These are phyloP conservation scores for Phytophthora ramorum DNA, from an alignment of 352 stramenopile species.

Conservation along the genomic window DNA sequence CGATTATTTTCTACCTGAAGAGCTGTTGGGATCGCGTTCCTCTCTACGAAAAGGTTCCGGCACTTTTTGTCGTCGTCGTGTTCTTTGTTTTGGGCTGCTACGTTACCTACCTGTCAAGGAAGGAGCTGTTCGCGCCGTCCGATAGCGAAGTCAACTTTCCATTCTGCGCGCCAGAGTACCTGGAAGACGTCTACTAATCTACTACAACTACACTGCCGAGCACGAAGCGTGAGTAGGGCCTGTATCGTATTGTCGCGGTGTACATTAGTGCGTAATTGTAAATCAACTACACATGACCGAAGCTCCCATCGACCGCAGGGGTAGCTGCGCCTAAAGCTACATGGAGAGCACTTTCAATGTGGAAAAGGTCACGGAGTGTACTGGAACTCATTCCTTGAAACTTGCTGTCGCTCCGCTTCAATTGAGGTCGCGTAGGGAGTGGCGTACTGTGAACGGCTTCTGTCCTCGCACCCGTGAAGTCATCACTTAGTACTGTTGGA, in stretches of 20 bases:
- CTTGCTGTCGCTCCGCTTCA: slow-evolving; percentile 36
- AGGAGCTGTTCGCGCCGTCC: slow-evolving; percentile 28
- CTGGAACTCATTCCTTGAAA: slow-evolving; percentile 40
- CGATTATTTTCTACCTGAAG: slow-evolving; percentile 46
- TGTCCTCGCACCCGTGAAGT: neutral
- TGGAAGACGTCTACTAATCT: slow-evolving; percentile 34
- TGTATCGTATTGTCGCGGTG: no score
- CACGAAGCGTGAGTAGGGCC: slow-evolving; percentile 5
- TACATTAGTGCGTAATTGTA: slow-evolving; percentile 1
- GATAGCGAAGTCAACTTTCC: slow-evolving; percentile 34
- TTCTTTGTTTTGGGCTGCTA: slow-evolving; percentile 39
- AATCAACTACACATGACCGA: slow-evolving; percentile 24
- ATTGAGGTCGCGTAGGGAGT: slow-evolving; percentile 5
- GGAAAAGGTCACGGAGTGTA: slow-evolving; percentile 35
- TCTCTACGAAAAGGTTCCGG: slow-evolving; percentile 41
- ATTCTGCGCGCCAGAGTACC: slow-evolving; percentile 35
- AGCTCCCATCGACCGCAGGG: slow-evolving; percentile 4
- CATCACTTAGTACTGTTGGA: neutral
- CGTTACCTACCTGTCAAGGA: slow-evolving; percentile 30
- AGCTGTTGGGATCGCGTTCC: slow-evolving; percentile 26
- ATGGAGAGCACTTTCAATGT: slow-evolving; percentile 27
- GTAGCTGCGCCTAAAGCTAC: slow-evolving; percentile 1
- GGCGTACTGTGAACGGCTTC: neutral
- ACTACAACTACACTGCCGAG: slow-evolving; percentile 34
- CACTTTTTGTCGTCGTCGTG: slow-evolving; percentile 26